Evolutionary conservation across 73 alveolate species (phyloP).

Genomic region (Paramecium biaurelia): DNA sequence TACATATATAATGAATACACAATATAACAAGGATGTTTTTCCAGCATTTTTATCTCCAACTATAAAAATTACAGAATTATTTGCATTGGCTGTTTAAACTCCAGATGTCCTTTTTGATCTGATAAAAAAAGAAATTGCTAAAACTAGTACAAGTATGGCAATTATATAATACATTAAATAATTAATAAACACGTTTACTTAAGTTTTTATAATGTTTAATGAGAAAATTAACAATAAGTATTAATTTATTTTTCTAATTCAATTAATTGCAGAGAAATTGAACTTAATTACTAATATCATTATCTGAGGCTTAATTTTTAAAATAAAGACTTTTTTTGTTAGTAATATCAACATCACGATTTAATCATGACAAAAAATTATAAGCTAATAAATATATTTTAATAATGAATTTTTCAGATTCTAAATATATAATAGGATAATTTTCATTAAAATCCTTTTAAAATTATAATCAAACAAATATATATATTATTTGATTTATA

Average conservation of each 20-base stretch:
- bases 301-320: neutral
- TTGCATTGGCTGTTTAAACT: neutral
- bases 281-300: neutral
- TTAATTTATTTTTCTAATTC: neutral
- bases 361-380: neutral
- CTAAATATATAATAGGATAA: neutral
- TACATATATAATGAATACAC: neutral
- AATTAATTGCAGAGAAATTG: neutral
- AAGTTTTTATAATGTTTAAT: neutral
- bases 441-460: neutral
- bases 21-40: conserved; percentile 12
- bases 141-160: neutral
- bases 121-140: neutral
- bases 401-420: neutral
- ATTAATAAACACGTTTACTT: neutral
- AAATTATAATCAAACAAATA: neutral
- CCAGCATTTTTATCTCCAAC: conserved; percentile 43
- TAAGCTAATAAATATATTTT: neutral
- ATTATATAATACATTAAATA: neutral
- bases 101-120: neutral
- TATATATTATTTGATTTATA: neutral
- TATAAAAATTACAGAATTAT: neutral
- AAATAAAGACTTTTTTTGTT: neutral
- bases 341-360: neutral
- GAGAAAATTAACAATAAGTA: neutral